Evolutionary conservation across 2,329 filamentous ascomycete genomes (phyloP).

Genomic region (Diaporthe vaccinii): DNA sequence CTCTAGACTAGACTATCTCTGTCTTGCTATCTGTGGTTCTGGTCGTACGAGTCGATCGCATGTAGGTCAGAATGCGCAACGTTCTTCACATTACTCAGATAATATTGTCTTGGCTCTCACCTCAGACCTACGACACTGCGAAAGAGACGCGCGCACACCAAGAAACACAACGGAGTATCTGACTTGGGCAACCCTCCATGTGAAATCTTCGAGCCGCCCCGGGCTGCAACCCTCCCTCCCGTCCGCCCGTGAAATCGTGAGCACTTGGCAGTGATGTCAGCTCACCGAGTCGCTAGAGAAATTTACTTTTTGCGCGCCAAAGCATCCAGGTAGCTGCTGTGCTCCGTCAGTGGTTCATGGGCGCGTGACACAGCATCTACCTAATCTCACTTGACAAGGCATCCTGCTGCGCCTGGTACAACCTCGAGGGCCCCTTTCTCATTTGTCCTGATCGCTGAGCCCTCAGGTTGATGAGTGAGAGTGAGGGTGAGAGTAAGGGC

Average conservation of each 20-base stretch:
- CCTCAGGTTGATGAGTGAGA: constrained; percentile 23
- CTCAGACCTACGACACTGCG: neutral
- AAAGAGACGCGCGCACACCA: neutral
- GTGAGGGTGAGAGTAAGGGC: neutral
- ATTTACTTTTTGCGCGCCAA: constrained; percentile 31
- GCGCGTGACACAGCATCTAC: constrained; percentile 11
- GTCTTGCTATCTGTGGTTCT: neutral
- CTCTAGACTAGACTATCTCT: neutral
- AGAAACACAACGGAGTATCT: neutral
- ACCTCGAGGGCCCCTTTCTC: constrained; percentile 15
- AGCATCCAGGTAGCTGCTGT: constrained; percentile 2
- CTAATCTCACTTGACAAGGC: constrained; percentile 32
- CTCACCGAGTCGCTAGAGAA: constrained; percentile 18
- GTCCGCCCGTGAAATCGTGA: neutral
- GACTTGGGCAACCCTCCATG: constrained; percentile 2
- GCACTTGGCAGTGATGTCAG: constrained; percentile 27
- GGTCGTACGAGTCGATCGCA: neutral
- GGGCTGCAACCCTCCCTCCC: constrained; percentile 25
- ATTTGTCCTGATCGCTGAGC: constrained; percentile 3
- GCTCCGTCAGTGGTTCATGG: neutral
- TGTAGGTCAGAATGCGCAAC: neutral
- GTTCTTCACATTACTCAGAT: neutral
- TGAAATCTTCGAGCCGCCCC: constrained; percentile 20
- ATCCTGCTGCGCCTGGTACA: neutral
- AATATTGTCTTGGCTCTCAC: neutral